phyloP scores from a whole-genome alignment of 352 stramenopile genomes.

The Phytophthora megakarya region DNA sequence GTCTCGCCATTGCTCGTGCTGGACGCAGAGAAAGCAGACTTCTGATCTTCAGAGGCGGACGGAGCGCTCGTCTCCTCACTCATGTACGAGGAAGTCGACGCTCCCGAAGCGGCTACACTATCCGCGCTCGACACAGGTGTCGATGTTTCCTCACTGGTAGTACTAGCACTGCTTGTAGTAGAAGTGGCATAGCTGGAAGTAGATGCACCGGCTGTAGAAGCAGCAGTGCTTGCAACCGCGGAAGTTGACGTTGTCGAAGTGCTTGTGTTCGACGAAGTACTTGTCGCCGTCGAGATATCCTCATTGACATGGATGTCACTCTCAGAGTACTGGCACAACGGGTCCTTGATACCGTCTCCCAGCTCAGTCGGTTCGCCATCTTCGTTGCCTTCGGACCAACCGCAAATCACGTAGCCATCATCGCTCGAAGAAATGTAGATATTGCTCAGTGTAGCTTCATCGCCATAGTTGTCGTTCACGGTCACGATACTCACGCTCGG shows the following conservation, averaged over 20 bases:
- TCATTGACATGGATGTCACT: too few species aligned
- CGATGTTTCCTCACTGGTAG: slow-evolving; percentile 5
- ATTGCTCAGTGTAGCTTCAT: background rate
- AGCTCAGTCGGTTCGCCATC: too few species aligned
- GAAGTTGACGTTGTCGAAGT: slow-evolving; percentile 1
- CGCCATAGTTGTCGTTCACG: background rate
- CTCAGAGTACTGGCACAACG: too few species aligned
- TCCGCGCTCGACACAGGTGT: slow-evolving; percentile 13
- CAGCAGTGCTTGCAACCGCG: slow-evolving; percentile 1
- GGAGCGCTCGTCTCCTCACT: slow-evolving; percentile 11
- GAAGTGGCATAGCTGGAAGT: slow-evolving; percentile 11
- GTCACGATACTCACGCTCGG: background rate
- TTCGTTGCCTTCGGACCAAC: background rate
- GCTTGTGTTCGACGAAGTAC: too few species aligned
- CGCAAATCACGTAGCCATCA: background rate
- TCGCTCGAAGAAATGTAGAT: background rate
- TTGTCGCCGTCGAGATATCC: too few species aligned
- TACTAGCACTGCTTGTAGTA: slow-evolving; percentile 9
- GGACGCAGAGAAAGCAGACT: background rate
- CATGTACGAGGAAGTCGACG: background rate
- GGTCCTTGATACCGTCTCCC: too few species aligned
- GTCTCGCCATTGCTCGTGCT: background rate
- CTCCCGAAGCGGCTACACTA: slow-evolving; percentile 8
- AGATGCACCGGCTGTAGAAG: slow-evolving; percentile 1
- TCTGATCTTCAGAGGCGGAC: slow-evolving; percentile 16